A percentile compares a stretch with the other conserved stretches of the same genome.
Evolutionary conservation across 768 basidiomycete species (phyloP).

Genomic region (Krasilnikovozyma curviuscula): DNA sequence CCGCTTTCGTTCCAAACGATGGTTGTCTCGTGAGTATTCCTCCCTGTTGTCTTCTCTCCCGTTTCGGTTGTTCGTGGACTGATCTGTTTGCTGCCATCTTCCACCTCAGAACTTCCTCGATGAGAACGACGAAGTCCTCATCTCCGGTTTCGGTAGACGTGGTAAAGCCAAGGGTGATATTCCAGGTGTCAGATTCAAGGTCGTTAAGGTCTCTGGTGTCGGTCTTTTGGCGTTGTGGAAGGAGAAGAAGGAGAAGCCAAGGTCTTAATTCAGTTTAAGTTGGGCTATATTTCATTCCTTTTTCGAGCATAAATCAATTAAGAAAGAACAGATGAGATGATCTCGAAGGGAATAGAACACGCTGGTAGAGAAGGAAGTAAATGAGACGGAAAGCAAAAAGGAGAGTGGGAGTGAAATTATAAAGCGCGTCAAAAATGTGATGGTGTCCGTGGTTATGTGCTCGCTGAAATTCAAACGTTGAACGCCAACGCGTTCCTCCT

Average conservation of each 20-base stretch:
- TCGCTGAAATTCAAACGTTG: too few relatives aligned
- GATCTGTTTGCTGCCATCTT: not conserved
- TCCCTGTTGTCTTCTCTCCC: not conserved
- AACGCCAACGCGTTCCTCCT: too few relatives aligned
- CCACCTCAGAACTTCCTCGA: constrained; percentile 64
- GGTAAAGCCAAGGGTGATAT: constrained; percentile 68
- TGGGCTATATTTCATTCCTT: too few relatives aligned
- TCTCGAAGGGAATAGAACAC: too few relatives aligned
- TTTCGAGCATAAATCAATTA: too few relatives aligned
- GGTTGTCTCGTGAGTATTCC: constrained; percentile 44
- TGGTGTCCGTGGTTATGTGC: too few relatives aligned
- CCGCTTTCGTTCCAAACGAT: constrained; percentile 97
- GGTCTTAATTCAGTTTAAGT: too few relatives aligned
- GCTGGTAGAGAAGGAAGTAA: too few relatives aligned
- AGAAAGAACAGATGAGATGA: too few relatives aligned
- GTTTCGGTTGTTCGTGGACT: not conserved
- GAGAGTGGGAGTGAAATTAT: too few relatives aligned
- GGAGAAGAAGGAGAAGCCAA: constrained; percentile 99
- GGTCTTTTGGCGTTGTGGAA: constrained; percentile 96
- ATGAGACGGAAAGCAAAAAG: too few relatives aligned
- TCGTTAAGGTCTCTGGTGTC: constrained; percentile 98
- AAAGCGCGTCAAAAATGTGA: too few relatives aligned
- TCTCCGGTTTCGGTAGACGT: constrained; percentile 98
- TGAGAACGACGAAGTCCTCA: constrained; percentile 61
- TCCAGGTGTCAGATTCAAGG: constrained; percentile 98